These are phyloP conservation scores for Moesziomyces sp. DNA, from an alignment of 1,284 basidiomycete genomes.

Conservation along the genomic window DNA sequence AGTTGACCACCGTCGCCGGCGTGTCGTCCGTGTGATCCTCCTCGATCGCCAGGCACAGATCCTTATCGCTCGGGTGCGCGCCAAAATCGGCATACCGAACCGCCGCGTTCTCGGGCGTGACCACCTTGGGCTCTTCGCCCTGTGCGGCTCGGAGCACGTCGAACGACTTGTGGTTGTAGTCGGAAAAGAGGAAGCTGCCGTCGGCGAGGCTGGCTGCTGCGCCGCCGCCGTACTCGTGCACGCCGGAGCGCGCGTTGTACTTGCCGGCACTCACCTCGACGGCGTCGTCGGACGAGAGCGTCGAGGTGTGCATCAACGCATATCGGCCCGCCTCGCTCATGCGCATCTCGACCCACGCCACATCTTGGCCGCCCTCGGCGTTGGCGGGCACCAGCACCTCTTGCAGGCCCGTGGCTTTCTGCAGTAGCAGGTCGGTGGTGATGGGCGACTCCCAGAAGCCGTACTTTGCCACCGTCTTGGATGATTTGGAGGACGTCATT, in stretches of 20 bases:
- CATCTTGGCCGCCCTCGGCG: slow-evolving; percentile 55
- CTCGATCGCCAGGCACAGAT: slow-evolving; percentile 72
- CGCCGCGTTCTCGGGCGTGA: slow-evolving; percentile 76
- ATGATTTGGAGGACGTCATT: slow-evolving; percentile 4
- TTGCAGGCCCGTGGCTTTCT: slow-evolving; percentile 67
- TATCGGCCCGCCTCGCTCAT: slow-evolving; percentile 75
- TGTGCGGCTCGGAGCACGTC: slow-evolving; percentile 22
- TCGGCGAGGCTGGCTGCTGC: slow-evolving; percentile 40
- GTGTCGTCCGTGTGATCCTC: slow-evolving; percentile 77
- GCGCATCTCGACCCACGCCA: slow-evolving; percentile 76
- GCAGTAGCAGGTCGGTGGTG: slow-evolving; percentile 72
- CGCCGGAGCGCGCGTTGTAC: slow-evolving; percentile 48
- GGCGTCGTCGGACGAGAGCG: slow-evolving; percentile 33
- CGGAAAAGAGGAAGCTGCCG: slow-evolving; percentile 50
- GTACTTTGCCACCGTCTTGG: slow-evolving; percentile 53
- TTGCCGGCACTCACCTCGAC: slow-evolving; percentile 35
- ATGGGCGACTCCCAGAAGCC: slow-evolving; percentile 73
- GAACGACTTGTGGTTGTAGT: slow-evolving; percentile 45
- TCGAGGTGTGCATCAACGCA: slow-evolving; percentile 72
- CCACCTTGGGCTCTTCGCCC: slow-evolving; percentile 70
- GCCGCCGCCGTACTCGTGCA: slow-evolving; percentile 65
- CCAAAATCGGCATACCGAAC: slow-evolving; percentile 71
- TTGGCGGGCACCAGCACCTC: slow-evolving; percentile 39
- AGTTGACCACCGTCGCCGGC: slow-evolving; percentile 73
- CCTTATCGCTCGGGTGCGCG: slow-evolving; percentile 68